Percentiles rank a stretch among this genome's conserved stretches.
Conservation (phyloP, 331 rosid species). For the Arachis monticola region DNA sequence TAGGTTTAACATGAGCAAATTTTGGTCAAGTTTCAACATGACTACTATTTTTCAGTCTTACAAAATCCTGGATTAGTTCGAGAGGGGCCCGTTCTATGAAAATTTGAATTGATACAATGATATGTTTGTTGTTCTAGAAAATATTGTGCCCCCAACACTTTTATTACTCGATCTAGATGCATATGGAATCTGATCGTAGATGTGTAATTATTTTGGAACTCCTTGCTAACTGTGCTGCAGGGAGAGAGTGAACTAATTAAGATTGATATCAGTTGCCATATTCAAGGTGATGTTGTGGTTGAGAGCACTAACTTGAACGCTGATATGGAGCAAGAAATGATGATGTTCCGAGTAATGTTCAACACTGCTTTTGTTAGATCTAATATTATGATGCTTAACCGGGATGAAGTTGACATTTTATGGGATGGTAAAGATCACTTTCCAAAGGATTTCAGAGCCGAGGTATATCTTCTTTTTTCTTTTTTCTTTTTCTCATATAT, state of each 20-base stretch:
- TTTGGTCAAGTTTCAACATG: constrained; percentile 33
- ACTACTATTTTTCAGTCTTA: constrained; percentile 21
- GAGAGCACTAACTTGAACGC: constrained; percentile 72
- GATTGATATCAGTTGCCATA: constrained; percentile 83
- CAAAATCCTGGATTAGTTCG: constrained; percentile 25
- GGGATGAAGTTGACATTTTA: constrained; percentile 80
- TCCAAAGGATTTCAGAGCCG: constrained; percentile 86
- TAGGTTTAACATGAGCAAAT: constrained; percentile 31
- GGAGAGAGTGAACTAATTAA: constrained; percentile 84
- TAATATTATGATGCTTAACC: constrained; percentile 82
- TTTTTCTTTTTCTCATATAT: constrained; percentile 22
- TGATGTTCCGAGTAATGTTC: constrained; percentile 89
- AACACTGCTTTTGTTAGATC: constrained; percentile 97
- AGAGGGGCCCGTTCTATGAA: not conserved
- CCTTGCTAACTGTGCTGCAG: constrained; percentile 55
- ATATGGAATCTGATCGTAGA: constrained; percentile 31
- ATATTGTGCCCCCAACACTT: constrained; percentile 12
- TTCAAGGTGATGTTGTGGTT: constrained; percentile 93
- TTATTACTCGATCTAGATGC: constrained; percentile 17
- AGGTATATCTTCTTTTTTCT: constrained; percentile 60
- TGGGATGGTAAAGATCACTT: constrained; percentile 81
- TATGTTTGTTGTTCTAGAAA: constrained; percentile 9
- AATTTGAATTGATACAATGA: constrained; percentile 13
- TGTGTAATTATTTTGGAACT: constrained; percentile 35
- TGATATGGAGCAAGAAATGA: constrained; percentile 68